Evolutionary conservation across 805 yeast species (phyloP).

Genomic region (Candida anglica): DNA sequence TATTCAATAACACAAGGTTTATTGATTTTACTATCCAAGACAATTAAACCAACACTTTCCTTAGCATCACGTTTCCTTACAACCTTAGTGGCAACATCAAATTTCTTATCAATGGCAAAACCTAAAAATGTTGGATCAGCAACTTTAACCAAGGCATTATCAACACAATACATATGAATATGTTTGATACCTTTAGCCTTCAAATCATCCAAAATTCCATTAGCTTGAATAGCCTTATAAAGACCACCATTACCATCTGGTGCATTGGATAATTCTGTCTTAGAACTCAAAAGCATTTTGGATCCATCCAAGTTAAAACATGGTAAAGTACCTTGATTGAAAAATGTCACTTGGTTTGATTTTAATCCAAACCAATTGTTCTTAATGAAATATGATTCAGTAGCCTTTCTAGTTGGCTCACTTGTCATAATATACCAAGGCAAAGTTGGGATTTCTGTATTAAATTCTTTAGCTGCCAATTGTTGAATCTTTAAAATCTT

Average conservation of each 20-base stretch:
- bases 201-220: slow-evolving; percentile 68
- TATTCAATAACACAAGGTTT: slow-evolving; percentile 92
- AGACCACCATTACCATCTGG: slow-evolving; percentile 99
- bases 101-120: slow-evolving; percentile 63
- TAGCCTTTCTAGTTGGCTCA: slow-evolving; percentile 72
- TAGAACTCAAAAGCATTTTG: slow-evolving; percentile 60
- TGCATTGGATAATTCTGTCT: slow-evolving; percentile 62
- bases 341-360: slow-evolving; percentile 61
- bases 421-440: slow-evolving; percentile 97
- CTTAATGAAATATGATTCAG: slow-evolving; percentile 64
- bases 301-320: slow-evolving; percentile 72
- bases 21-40: slow-evolving; percentile 50
- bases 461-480: slow-evolving; percentile 38
- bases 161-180: slow-evolving; percentile 96
- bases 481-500: slow-evolving; percentile 62
- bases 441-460: slow-evolving; percentile 29
- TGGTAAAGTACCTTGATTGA: slow-evolving; percentile 94
- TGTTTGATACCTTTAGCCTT: slow-evolving; percentile 69
- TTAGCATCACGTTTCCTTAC: slow-evolving; percentile 86
- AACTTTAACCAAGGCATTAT: slow-evolving; percentile 83
- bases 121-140: slow-evolving; percentile 93
- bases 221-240: slow-evolving; percentile 72
- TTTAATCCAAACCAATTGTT: slow-evolving; percentile 70
- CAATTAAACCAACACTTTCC: slow-evolving; percentile 92
- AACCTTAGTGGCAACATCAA: slow-evolving; percentile 85